Percentiles rank a stretch among this genome's conserved stretches.
These are phyloP conservation scores for Protomyces macrosporus DNA, from an alignment of 1,139 yeast genomes.

Conservation along the genomic window DNA sequence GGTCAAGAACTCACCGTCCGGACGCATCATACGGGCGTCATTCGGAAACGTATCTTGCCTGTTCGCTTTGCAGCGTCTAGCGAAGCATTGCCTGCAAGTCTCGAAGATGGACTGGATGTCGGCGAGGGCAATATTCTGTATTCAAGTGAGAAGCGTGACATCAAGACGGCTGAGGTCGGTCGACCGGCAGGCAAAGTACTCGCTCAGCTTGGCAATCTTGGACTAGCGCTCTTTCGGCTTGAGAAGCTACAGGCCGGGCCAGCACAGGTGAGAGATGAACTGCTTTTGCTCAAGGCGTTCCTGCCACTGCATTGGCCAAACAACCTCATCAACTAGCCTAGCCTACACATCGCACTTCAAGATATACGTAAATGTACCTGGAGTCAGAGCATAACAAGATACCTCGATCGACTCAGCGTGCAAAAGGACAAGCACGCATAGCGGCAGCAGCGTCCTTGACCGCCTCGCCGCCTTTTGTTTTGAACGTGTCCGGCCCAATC, in stretches of 20 bases:
- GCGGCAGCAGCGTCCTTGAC: conserved; percentile 1
- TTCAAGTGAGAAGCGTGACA: not conserved
- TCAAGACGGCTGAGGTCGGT: conserved; percentile 31
- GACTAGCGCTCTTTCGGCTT: conserved; percentile 57
- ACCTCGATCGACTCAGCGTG: not conserved
- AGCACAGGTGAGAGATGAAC: not conserved
- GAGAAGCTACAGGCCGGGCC: conserved; percentile 37
- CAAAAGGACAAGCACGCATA: conserved; percentile 7
- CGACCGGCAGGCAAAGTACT: conserved; percentile 55
- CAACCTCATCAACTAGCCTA: not conserved
- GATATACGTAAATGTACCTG: too few relatives aligned
- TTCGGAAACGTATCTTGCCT: conserved; percentile 77
- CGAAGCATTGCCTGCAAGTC: conserved; percentile 4
- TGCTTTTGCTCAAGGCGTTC: not conserved
- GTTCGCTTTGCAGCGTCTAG: conserved; percentile 41
- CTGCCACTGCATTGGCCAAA: not conserved
- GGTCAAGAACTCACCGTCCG: conserved; percentile 95
- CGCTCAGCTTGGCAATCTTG: conserved; percentile 54
- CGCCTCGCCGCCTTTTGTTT: not conserved
- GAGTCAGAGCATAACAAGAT: too few relatives aligned
- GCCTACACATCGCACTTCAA: too few relatives aligned
- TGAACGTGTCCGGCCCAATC: not conserved
- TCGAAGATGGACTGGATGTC: not conserved
- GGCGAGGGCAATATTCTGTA: not conserved
- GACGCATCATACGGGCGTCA: conserved; percentile 74